These are phyloP conservation scores for Lecanoromycetidae sp. DNA, from an alignment of 2,329 filamentous ascomycete species.

Conservation along the genomic window DNA sequence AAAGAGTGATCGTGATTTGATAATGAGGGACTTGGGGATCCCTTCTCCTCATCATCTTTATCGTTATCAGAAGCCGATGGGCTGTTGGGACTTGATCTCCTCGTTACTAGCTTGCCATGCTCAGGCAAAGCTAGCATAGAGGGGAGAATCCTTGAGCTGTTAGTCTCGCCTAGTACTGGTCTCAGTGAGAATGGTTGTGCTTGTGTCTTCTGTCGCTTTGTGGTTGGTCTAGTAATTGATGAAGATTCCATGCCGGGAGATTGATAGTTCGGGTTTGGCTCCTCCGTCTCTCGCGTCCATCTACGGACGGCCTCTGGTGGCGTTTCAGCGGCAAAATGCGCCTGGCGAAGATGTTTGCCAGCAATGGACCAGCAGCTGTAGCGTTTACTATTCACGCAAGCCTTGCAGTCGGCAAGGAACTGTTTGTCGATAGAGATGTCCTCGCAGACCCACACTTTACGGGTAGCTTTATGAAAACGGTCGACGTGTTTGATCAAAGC, in stretches of 20 bases:
- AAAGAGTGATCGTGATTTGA: not conserved
- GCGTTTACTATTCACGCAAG: slow-evolving; percentile 4
- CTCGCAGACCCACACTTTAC: slow-evolving; percentile 10
- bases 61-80: not conserved
- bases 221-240: not conserved
- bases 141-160: not conserved
- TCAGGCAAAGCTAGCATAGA: not conserved
- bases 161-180: not conserved
- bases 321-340: slow-evolving; percentile 1
- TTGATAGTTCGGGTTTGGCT: slow-evolving; percentile 1
- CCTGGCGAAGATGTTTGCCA: slow-evolving; percentile 3
- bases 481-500: slow-evolving; percentile 2
- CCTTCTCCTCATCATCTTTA: not conserved
- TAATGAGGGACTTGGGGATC: not conserved
- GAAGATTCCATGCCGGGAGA: not conserved
- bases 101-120: not conserved
- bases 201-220: not conserved
- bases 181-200: not conserved
- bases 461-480: slow-evolving; percentile 2
- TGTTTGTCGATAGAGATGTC: slow-evolving; percentile 10
- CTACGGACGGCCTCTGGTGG: slow-evolving; percentile 1
- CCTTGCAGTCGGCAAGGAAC: slow-evolving; percentile 7
- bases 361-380: not conserved
- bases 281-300: slow-evolving; percentile 6
- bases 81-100: not conserved